Base-by-base conservation (phyloP, 179 eudicot species). In the Nepenthes alata region DNA sequence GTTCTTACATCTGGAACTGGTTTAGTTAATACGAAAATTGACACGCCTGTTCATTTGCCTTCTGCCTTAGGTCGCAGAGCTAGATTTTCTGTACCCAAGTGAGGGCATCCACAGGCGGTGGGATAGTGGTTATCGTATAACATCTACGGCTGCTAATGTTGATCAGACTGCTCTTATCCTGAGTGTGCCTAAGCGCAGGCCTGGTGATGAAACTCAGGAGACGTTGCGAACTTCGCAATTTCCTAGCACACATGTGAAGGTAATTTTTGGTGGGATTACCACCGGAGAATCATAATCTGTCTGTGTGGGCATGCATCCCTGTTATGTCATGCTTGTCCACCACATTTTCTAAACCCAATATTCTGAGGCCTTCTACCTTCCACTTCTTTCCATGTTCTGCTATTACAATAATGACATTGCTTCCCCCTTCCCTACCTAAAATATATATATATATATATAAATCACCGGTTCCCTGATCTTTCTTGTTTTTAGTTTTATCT, bases 181-280 rank as follows among this genome's bases (percentile, higher is more conserved):
- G 75, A 83, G 88, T 35, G 77, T 78, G 59, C 83, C 88, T 37
- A 75, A 78, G 66, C 81, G 88, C 61, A 77, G 82, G 51, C 77
- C 77, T 0, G 75, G 75, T 5, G 85, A 83, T 66, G 83, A 83
- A 67, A 83, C 85, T 57, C 88, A 83, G 67, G 88, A 83, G 67
- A 83, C 88, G 10, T 61, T 83, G 57, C 75, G 88, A 39, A 83
- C 85, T 34, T 78, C 85, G 12, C 85, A 79, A 52, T 83, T 83
- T 70, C 88, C 88, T 36, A 81, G 85, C 73, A 74, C 85, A 0
- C 88, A 83, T 78, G 85, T 82, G 0, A 82, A 82, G 87, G 87
- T 82, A 66, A 58, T 7, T 44, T 11, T 51, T 54, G 34, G 11
- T 34, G 37, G 52, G 52, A 49, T 13, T 11, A 49, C 11, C n/a